These are phyloP conservation scores for Quercus aquifolioides DNA, from an alignment of 306 rosid species.

Conservation along the genomic window DNA sequence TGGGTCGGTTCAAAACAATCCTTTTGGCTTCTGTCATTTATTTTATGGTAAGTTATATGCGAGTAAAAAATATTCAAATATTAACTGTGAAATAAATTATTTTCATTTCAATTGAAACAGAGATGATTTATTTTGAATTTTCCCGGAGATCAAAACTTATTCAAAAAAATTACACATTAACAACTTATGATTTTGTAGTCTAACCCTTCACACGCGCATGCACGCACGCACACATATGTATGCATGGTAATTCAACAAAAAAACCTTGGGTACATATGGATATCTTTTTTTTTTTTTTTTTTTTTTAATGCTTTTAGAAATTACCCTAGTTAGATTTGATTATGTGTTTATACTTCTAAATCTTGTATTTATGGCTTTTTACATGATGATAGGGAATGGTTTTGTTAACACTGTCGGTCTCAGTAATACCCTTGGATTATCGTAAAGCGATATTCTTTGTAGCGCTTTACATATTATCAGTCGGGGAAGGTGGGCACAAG, in stretches of 20 bases:
- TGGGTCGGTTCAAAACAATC: background rate
- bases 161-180: no score
- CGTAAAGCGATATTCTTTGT: slow-evolving; percentile 2
- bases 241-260: background rate
- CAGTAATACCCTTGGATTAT: slow-evolving; percentile 18
- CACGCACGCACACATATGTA: no score
- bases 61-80: no score
- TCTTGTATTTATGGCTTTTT: background rate
- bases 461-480: slow-evolving; percentile 44
- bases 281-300: background rate
- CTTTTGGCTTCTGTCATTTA: background rate
- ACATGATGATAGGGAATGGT: slow-evolving; percentile 40
- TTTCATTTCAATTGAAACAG: no score
- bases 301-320: background rate
- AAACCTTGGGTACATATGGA: background rate
- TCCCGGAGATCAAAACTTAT: no score
- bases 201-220: no score
- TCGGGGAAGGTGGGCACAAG: slow-evolving; percentile 74
- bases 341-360: background rate
- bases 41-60: background rate
- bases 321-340: background rate
- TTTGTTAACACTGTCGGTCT: slow-evolving; percentile 47
- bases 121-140: no score
- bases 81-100: no score
- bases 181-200: no score